These are phyloP conservation scores for Tolypocladium pustulatum DNA, from an alignment of 2,329 filamentous ascomycete genomes.

Conservation along the genomic window DNA sequence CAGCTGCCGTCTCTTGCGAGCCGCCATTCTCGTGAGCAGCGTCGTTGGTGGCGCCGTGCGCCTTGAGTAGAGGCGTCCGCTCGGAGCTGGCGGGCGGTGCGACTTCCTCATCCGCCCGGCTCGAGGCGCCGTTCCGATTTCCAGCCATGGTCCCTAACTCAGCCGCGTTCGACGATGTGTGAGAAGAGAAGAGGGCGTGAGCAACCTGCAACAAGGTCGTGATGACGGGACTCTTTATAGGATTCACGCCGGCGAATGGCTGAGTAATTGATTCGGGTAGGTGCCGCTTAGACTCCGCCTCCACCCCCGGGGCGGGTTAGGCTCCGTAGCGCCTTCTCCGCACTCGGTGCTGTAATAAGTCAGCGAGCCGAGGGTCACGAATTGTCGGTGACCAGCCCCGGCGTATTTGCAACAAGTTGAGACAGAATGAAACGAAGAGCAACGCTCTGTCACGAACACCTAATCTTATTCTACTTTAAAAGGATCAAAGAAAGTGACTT, in stretches of 20 bases:
- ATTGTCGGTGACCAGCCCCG: too few species aligned
- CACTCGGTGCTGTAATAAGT: background rate
- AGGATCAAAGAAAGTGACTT: too few species aligned
- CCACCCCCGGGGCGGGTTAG: background rate
- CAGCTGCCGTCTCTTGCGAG: background rate
- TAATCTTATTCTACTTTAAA: too few species aligned
- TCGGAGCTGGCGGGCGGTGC: background rate
- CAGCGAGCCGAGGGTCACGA: too few species aligned
- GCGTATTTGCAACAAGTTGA: too few species aligned
- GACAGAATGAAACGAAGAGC: too few species aligned
- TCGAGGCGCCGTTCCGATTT: background rate
- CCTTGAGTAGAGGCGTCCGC: background rate
- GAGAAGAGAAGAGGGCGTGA: background rate
- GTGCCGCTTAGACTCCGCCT: background rate
- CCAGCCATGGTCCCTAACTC: background rate
- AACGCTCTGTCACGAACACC: too few species aligned
- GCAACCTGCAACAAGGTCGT: too few species aligned
- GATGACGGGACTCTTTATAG: background rate
- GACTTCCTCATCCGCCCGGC: background rate
- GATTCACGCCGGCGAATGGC: background rate
- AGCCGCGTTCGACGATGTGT: background rate
- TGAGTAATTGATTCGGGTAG: background rate
- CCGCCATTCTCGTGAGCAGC: background rate
- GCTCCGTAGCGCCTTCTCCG: background rate
- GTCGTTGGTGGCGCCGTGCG: background rate